phyloP scores from a whole-genome alignment of 1,139 yeast species.

The Debaryomyces nepalensis region DNA sequence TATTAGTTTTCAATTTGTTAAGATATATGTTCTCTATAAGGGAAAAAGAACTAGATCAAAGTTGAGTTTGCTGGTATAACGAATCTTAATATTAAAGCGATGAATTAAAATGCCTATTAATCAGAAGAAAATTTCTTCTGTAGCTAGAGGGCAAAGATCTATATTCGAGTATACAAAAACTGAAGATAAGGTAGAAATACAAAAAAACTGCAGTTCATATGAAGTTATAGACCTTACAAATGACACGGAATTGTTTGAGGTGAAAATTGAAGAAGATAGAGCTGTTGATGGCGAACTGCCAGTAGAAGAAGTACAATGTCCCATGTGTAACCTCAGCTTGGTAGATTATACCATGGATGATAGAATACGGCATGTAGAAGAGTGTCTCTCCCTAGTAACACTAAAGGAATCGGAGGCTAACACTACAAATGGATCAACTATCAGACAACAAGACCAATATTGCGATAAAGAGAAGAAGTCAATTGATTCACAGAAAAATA shows the following conservation, averaged over 20 bases:
- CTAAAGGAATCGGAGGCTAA: slow-evolving; percentile 18
- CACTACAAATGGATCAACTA: slow-evolving; percentile 14
- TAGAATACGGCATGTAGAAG: slow-evolving; percentile 63
- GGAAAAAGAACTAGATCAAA: background rate
- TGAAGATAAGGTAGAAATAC: slow-evolving; percentile 5
- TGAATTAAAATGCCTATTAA: slow-evolving; percentile 1
- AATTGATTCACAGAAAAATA: background rate
- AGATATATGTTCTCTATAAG: too few species aligned
- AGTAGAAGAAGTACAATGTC: slow-evolving; percentile 41
- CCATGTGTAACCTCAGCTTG: slow-evolving; percentile 50
- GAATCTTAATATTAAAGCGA: background rate
- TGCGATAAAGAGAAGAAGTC: background rate
- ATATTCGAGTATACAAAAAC: slow-evolving; percentile 20
- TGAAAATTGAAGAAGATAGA: slow-evolving; percentile 15
- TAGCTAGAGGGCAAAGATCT: slow-evolving; percentile 18
- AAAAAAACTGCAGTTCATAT: slow-evolving; percentile 5
- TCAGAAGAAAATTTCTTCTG: slow-evolving; percentile 3
- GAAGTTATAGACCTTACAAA: slow-evolving; percentile 16
- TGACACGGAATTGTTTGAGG: slow-evolving; percentile 15
- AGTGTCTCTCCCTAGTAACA: slow-evolving; percentile 40
- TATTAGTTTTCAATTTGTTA: too few species aligned
- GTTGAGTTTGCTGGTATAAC: background rate
- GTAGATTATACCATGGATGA: slow-evolving; percentile 39
- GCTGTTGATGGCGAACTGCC: slow-evolving; percentile 4
- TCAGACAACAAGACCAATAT: slow-evolving; percentile 7